These are phyloP conservation scores for Cyberlindnera maritima DNA, from an alignment of 805 yeast species.

Conservation along the genomic window DNA sequence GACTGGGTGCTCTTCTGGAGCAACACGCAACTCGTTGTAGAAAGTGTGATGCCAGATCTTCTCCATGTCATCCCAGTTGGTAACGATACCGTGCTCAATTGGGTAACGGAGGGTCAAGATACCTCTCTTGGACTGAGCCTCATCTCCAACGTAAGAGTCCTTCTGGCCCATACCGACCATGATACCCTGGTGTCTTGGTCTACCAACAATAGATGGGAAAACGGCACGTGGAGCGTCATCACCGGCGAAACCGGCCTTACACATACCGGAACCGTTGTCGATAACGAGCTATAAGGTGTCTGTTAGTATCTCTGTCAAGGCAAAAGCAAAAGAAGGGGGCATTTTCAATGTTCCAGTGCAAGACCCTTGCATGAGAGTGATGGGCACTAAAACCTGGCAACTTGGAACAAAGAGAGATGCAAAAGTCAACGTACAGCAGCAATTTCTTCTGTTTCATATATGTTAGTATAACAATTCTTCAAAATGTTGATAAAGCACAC, in stretches of 20 bases:
- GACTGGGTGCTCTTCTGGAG: constrained; percentile 99
- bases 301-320: constrained; percentile 20
- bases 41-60: constrained; percentile 99
- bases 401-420: too few species aligned
- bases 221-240: constrained; percentile 99
- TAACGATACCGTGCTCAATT: constrained; percentile 99
- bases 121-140: constrained; percentile 99
- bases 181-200: constrained; percentile 99
- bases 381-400: neutral
- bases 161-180: constrained; percentile 99
- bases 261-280: constrained; percentile 99
- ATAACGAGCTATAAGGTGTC: constrained; percentile 55
- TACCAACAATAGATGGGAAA: constrained; percentile 99
- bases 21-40: constrained; percentile 99
- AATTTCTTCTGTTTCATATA: constrained; percentile 13
- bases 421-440: constrained; percentile 13
- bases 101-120: constrained; percentile 97
- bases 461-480: constrained; percentile 16
- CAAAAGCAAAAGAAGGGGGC: neutral
- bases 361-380: neutral
- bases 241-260: constrained; percentile 99
- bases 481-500: neutral
- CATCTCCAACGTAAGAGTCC: constrained; percentile 99
- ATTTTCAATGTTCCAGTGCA: neutral
- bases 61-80: constrained; percentile 99